Evolutionary conservation across 2,329 filamentous ascomycete genomes (phyloP), one percentile per base, ranked within the genome.

Genomic region (Stachybotrys chartarum): DNA sequence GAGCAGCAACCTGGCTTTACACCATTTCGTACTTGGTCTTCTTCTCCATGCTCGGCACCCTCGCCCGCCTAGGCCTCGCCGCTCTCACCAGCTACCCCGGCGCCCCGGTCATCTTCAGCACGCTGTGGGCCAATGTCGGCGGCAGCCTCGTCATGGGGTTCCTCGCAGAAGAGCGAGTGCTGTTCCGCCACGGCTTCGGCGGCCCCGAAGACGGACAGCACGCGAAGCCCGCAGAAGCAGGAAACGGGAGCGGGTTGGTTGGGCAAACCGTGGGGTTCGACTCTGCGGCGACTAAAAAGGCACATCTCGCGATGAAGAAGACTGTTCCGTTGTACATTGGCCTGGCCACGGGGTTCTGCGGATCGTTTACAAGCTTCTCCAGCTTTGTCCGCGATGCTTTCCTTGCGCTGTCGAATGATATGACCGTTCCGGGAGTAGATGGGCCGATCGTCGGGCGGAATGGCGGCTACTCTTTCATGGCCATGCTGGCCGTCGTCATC

Each of bases 301-400:
- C 77, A 1, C 83, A 88, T 65, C 69, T 80, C 44, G 77, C 84
- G 6, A 73, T 78, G 31, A 96, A 96, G 68, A 96, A 95, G 75
- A 89, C 88, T 0, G 88, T 96, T 31, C 92, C 93, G 0, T 77
- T 96, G 0, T 96, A 95, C 66, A 87, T 96, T 56, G 92, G 89
- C 52, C 81, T 97, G 6, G 83, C 90, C 0, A 96, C 88, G 0
- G 93, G 88, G 11, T 94, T 94, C 70, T 96, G 91, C 64, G 90
- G 93, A 58, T 92, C 88, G 61, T 90, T 94, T 65, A 97, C 92
- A 0, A 92, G 88, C 10, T 96, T 96, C 71, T 96, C 91, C 0
- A 85, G 86, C 18, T 95, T 96, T 67, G 85, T 92, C 50, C 81
- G 89, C 7, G 92, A 96, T 63, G 72, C 80, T 14, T 96, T 95